A percentile compares a stretch with the other conserved stretches of the same genome.
These are phyloP conservation scores for Prosopis cineraria DNA, from an alignment of 306 rosid genomes.

Conservation along the genomic window DNA sequence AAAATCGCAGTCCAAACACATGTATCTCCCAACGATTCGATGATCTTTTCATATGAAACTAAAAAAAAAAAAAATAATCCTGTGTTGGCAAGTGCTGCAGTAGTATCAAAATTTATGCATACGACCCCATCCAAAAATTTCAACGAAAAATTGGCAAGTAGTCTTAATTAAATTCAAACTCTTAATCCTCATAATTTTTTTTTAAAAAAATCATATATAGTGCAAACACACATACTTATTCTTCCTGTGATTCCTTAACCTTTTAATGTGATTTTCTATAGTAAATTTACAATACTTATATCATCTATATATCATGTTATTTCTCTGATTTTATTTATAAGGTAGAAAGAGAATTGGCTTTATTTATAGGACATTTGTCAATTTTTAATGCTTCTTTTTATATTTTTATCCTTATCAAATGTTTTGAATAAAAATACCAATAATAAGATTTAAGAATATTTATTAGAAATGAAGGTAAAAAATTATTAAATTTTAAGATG, in stretches of 20 bases:
- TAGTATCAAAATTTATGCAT: neutral
- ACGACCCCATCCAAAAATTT: neutral
- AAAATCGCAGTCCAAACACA: neutral
- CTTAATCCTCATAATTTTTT: neutral
- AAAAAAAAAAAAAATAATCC: too few species aligned
- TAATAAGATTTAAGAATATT: too few species aligned
- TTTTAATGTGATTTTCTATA: neutral
- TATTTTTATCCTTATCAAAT: too few species aligned
- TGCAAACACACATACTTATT: neutral
- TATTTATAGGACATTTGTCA: too few species aligned
- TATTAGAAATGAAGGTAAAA: too few species aligned
- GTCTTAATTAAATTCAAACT: neutral
- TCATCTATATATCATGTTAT: too few species aligned
- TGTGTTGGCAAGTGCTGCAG: too few species aligned
- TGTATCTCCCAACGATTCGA: neutral
- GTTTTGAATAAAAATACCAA: too few species aligned
- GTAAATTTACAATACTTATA: neutral
- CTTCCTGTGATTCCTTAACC: neutral
- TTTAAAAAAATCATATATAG: neutral
- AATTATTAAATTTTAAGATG: too few species aligned
- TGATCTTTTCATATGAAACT: neutral
- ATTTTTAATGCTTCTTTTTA: too few species aligned
- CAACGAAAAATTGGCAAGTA: neutral
- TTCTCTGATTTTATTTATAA: too few species aligned
- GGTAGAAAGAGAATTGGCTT: too few species aligned